phyloP scores from a whole-genome alignment of 129 eudicot genomes.

The Heracleum sosnowskyi region DNA sequence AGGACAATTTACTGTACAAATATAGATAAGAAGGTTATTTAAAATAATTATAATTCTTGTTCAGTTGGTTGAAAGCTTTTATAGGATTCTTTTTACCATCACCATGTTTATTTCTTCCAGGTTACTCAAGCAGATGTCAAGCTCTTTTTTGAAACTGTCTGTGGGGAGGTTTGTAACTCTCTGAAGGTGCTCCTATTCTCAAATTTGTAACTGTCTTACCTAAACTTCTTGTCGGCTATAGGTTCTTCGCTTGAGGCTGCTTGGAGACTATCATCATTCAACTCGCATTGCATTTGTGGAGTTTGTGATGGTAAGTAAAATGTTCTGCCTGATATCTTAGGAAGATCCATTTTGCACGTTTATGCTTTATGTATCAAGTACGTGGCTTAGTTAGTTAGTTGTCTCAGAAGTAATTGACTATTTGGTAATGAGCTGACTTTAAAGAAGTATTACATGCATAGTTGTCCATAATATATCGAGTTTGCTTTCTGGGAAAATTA shows the following conservation, averaged over 20 bases:
- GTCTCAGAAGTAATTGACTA: background rate
- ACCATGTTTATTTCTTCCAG: conserved; percentile 27
- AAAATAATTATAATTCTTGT: background rate
- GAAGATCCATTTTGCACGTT: background rate
- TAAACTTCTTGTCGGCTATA: background rate
- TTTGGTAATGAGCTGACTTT: background rate
- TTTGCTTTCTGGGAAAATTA: background rate
- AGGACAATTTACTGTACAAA: conserved; percentile 54
- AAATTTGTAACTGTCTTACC: too few species aligned
- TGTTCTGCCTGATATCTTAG: background rate
- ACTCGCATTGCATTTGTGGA: conserved; percentile 97
- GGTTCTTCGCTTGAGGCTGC: conserved; percentile 71
- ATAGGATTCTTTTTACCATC: background rate
- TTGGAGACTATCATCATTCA: conserved; percentile 85
- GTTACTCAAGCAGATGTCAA: conserved; percentile 87
- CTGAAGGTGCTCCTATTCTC: background rate
- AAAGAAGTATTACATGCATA: background rate
- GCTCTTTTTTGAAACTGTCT: conserved; percentile 68
- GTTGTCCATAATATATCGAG: background rate
- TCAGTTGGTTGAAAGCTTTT: background rate
- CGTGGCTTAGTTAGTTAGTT: background rate
- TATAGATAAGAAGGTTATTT: conserved; percentile 50
- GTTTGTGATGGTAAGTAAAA: conserved; percentile 69
- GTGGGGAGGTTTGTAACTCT: conserved; percentile 69
- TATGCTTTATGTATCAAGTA: background rate